Evolutionary conservation across 805 yeast genomes (phyloP).

Genomic region (Tetrapisispora pingtungensis): DNA sequence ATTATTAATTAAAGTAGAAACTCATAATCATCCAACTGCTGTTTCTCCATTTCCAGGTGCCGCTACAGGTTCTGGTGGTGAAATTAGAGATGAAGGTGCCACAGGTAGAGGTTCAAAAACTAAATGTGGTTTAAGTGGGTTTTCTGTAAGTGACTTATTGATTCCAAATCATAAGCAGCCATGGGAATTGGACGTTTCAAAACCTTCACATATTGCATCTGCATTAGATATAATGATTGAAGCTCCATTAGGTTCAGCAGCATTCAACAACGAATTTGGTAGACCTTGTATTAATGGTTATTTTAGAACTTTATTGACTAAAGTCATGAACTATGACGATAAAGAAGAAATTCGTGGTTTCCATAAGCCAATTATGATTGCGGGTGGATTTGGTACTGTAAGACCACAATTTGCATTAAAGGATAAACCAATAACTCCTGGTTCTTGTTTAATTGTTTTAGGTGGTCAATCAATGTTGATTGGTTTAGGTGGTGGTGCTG

Average conservation of each 20-base stretch:
- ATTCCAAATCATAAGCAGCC: constrained; percentile 85
- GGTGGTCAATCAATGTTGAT: constrained; percentile 98
- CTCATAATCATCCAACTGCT: constrained; percentile 99
- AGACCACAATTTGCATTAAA: constrained; percentile 89
- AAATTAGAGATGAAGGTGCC: constrained; percentile 99
- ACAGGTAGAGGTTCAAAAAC: constrained; percentile 97
- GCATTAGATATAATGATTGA: constrained; percentile 90
- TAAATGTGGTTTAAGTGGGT: constrained; percentile 93
- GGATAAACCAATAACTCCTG: constrained; percentile 81
- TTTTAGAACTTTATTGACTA: constrained; percentile 87
- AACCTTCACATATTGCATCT: constrained; percentile 87
- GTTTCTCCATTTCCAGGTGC: constrained; percentile 99
- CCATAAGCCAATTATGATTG: constrained; percentile 98
- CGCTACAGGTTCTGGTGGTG: constrained; percentile 99
- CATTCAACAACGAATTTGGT: constrained; percentile 97
- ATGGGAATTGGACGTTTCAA: constrained; percentile 89
- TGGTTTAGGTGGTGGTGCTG: constrained; percentile 99
- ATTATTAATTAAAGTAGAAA: constrained; percentile 90
- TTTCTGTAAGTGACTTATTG: constrained; percentile 77
- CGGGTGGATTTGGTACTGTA: constrained; percentile 97
- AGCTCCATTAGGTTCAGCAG: constrained; percentile 96
- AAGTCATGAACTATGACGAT: constrained; percentile 51
- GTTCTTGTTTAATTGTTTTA: constrained; percentile 79
- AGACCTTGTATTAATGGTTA: constrained; percentile 96
- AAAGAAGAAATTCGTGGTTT: constrained; percentile 79